Evolutionary conservation across 1,284 basidiomycete genomes (phyloP).

Genomic region (Bjerkandera adusta): DNA sequence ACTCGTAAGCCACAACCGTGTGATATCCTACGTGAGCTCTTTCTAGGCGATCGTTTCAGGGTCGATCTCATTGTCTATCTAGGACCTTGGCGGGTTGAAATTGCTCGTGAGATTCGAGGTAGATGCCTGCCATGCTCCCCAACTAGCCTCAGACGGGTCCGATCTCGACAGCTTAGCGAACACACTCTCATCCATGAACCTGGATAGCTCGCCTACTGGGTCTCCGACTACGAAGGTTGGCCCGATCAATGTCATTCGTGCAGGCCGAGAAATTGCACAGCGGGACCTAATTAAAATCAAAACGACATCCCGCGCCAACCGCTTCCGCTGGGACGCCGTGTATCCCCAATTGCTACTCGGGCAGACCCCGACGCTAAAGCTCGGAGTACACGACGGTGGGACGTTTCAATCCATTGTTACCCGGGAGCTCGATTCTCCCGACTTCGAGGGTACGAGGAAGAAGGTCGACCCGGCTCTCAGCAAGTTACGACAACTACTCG

Average conservation of each 20-base stretch:
- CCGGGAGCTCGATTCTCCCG: background rate
- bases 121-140: conserved; percentile 32
- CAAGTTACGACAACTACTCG: conserved; percentile 11
- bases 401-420: conserved; percentile 23
- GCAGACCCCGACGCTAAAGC: conserved; percentile 35
- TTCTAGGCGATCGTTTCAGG: background rate
- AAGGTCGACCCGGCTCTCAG: conserved; percentile 11
- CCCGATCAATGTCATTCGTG: conserved; percentile 16
- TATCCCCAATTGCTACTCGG: conserved; percentile 41
- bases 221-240: background rate
- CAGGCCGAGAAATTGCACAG: conserved; percentile 31
- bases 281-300: conserved; percentile 38
- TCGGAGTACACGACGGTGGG: conserved; percentile 34
- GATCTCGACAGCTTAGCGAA: too few species aligned
- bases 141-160: conserved; percentile 5
- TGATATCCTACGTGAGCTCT: conserved; percentile 19
- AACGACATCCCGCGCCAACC: conserved; percentile 29
- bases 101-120: conserved; percentile 51
- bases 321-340: conserved; percentile 22
- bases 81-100: conserved; percentile 38
- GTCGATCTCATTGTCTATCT: background rate
- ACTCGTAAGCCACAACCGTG: conserved; percentile 10
- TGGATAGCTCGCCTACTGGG: background rate
- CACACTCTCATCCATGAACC: conserved; percentile 5
- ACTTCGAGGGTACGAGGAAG: background rate